Evolutionary conservation across 2,329 filamentous ascomycete species (phyloP).

Genomic region (Gnomoniopsis sp.): DNA sequence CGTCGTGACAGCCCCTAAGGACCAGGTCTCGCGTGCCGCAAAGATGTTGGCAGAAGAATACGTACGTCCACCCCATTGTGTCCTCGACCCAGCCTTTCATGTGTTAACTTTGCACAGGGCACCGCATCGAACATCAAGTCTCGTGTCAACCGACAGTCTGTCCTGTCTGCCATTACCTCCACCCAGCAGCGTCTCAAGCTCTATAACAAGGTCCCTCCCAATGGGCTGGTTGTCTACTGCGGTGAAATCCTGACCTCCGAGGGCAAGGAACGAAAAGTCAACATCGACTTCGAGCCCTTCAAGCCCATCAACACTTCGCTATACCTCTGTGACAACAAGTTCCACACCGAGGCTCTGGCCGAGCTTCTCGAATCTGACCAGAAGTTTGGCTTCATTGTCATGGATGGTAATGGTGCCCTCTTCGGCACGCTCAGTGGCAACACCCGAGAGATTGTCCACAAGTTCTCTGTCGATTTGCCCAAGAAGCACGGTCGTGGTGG

Average conservation of each 20-base stretch:
- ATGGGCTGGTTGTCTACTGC: conserved; percentile 97
- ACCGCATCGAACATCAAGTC: conserved; percentile 99
- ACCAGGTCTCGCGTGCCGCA: conserved; percentile 90
- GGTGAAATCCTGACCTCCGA: conserved; percentile 99
- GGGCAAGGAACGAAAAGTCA: conserved; percentile 99
- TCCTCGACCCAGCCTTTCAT: conserved; percentile 12
- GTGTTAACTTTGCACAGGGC: conserved; percentile 52
- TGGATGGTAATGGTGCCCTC: conserved; percentile 98
- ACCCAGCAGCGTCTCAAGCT: conserved; percentile 99
- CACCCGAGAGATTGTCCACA: conserved; percentile 93
- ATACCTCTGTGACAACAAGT: conserved; percentile 99
- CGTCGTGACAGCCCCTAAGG: conserved; percentile 74
- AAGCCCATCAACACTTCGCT: conserved; percentile 99
- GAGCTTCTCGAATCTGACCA: conserved; percentile 98
- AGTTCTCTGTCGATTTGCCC: conserved; percentile 96
- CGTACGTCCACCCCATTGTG: conserved; percentile 49
- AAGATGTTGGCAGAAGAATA: conserved; percentile 99
- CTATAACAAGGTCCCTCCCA: conserved; percentile 97
- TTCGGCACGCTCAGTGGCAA: conserved; percentile 97
- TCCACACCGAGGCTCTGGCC: conserved; percentile 95
- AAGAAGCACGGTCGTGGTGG: conserved; percentile 99
- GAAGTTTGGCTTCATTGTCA: conserved; percentile 99
- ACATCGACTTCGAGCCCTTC: conserved; percentile 99
- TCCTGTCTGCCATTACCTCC: conserved; percentile 96
- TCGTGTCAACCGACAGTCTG: conserved; percentile 96